A percentile compares a stretch with the other conserved stretches of the same genome.
phyloP scores from a whole-genome alignment of 2,329 filamentous ascomycete species.

The Colletotrichum tropicicola region DNA sequence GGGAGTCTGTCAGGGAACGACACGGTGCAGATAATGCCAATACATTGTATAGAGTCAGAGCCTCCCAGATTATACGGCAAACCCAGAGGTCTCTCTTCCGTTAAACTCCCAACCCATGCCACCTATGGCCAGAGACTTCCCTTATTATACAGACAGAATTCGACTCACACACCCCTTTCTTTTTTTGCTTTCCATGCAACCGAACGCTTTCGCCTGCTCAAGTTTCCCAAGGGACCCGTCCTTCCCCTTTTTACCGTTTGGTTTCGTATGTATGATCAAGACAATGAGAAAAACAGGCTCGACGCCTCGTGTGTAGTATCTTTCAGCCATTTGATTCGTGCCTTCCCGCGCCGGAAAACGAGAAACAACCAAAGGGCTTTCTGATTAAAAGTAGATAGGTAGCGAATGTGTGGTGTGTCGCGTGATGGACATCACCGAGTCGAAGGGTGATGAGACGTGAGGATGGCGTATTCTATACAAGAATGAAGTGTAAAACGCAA shows the following conservation, averaged over 20 bases:
- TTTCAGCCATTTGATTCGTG: neutral
- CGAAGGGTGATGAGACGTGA: neutral
- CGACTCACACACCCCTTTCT: neutral
- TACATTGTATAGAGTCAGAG: neutral
- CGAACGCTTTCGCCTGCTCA: neutral
- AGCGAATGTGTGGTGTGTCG: constrained; percentile 14
- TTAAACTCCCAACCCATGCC: constrained; percentile 21
- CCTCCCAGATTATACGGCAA: neutral
- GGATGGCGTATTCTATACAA: constrained; percentile 20
- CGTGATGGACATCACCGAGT: neutral
- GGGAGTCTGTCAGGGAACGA: no score
- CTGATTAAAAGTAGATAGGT: constrained; percentile 9
- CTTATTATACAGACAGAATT: constrained; percentile 17
- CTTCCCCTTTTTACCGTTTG: neutral
- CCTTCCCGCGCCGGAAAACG: neutral
- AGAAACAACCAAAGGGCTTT: neutral
- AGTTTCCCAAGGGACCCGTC: neutral
- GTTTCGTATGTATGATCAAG: constrained; percentile 6
- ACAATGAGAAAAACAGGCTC: constrained; percentile 4
- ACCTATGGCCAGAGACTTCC: constrained; percentile 1
- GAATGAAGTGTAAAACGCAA: neutral
- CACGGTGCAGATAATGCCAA: neutral
- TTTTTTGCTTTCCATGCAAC: constrained; percentile 9
- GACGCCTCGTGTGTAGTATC: neutral
- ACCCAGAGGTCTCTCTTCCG: neutral